phyloP scores from a whole-genome alignment of 2,329 filamentous ascomycete species.

The Ilyonectria sp. region DNA sequence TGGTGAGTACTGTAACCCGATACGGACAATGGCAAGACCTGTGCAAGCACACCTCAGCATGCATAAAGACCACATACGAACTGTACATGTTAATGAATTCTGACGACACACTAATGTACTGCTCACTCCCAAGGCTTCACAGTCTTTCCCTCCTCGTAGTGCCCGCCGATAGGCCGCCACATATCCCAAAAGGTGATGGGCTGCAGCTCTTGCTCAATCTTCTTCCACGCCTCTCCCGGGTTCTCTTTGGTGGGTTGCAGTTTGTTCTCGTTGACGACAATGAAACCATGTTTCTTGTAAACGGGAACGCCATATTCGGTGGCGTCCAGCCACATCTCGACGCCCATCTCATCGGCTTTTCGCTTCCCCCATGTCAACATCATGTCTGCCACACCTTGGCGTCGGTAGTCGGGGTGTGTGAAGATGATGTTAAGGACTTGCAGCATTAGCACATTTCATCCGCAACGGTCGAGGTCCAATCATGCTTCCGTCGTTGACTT shows the following conservation, averaged over 20 bases:
- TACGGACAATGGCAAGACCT: too few relatives aligned
- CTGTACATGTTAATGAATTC: neutral
- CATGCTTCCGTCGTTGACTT: constrained; percentile 1
- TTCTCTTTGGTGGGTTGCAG: constrained; percentile 26
- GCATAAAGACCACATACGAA: neutral
- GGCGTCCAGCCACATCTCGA: constrained; percentile 44
- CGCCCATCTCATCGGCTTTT: constrained; percentile 44
- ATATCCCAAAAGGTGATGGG: constrained; percentile 39
- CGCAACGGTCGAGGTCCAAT: too few relatives aligned
- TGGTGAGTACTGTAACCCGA: too few relatives aligned
- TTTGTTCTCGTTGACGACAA: constrained; percentile 32
- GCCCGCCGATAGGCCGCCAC: constrained; percentile 41
- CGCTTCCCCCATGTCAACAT: constrained; percentile 43
- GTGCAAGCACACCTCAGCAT: neutral
- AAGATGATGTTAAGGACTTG: constrained; percentile 42
- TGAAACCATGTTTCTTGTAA: constrained; percentile 44
- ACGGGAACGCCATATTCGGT: constrained; percentile 41
- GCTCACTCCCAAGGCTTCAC: constrained; percentile 37
- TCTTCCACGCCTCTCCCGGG: constrained; percentile 35
- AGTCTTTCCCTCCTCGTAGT: constrained; percentile 35
- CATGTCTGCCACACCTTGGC: constrained; percentile 40
- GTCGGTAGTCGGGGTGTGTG: constrained; percentile 41
- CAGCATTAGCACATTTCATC: neutral
- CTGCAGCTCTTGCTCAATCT: constrained; percentile 33
- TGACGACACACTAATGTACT: neutral